phyloP scores from a whole-genome alignment of 345 rosid genomes.

The Gossypium arboreum region DNA sequence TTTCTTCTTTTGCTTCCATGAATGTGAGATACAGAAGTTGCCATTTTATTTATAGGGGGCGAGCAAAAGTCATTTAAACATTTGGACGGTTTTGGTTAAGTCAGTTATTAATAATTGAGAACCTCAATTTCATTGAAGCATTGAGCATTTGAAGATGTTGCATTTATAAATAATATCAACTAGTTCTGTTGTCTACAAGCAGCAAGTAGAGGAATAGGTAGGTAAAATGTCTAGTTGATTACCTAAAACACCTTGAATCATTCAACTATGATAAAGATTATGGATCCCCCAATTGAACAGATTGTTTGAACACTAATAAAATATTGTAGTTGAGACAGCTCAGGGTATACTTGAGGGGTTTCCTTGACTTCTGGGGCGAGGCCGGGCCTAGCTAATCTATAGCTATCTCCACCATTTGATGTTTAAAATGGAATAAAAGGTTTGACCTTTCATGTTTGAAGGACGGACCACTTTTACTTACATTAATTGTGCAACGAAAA shows the following conservation, averaged over 20 bases:
- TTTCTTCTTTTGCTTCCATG: no score
- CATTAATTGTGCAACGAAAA: no score
- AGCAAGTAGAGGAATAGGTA: not conserved
- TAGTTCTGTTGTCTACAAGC: not conserved
- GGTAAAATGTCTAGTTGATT: slow-evolving; percentile 11
- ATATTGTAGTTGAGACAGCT: not conserved
- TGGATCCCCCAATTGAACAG: not conserved
- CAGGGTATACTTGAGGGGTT: not conserved
- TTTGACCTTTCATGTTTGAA: not conserved
- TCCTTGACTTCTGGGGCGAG: not conserved
- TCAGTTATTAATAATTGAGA: not conserved
- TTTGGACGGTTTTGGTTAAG: no score
- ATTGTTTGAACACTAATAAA: slow-evolving; percentile 13
- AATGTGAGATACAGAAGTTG: no score
- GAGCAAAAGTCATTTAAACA: no score
- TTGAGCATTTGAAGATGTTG: not conserved
- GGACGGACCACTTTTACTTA: no score
- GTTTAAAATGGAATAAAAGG: slow-evolving; percentile 6
- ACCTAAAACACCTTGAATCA: not conserved
- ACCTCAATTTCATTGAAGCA: not conserved
- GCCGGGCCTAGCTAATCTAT: slow-evolving; percentile 8
- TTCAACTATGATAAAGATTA: not conserved
- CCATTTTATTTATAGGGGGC: no score
- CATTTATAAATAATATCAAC: not conserved
- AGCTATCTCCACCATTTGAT: not conserved